Evolutionary conservation across 2,329 filamentous ascomycete genomes (phyloP).

Genomic region (Talaromyces sp.): DNA sequence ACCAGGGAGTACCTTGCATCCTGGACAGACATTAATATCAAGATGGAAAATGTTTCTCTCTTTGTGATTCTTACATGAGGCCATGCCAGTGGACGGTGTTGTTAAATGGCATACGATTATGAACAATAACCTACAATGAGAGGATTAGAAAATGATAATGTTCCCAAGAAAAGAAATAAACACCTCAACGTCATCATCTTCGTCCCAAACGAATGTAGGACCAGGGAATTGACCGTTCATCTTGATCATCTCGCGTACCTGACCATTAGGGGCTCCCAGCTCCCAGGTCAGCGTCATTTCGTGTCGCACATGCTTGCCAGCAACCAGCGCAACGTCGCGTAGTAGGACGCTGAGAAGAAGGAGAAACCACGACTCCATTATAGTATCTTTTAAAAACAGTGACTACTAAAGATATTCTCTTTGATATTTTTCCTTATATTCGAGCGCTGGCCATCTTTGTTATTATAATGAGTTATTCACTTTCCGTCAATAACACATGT

Average conservation of each 20-base stretch:
- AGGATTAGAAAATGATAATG: not conserved
- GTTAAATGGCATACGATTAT: constrained; percentile 17
- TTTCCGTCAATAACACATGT: not conserved
- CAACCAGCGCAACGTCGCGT: not conserved
- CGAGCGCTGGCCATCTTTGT: too few species aligned
- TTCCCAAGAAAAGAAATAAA: not conserved
- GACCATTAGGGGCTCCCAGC: constrained; percentile 20
- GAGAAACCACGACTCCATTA: not conserved
- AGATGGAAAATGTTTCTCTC: not conserved
- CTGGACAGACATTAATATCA: not conserved
- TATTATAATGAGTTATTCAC: not conserved
- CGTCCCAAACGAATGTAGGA: constrained; percentile 16
- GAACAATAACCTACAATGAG: constrained; percentile 15
- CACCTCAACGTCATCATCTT: constrained; percentile 15
- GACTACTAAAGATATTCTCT: not conserved
- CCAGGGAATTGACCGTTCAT: constrained; percentile 23
- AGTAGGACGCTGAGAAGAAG: not conserved
- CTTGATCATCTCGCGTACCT: constrained; percentile 18
- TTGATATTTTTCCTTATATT: not conserved
- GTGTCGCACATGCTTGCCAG: not conserved
- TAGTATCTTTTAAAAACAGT: not conserved
- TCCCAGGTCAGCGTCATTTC: constrained; percentile 19
- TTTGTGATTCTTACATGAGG: not conserved
- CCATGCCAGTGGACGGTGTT: constrained; percentile 23
- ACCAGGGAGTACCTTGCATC: constrained; percentile 47